phyloP scores from a whole-genome alignment of 140 eudicot genomes.

The Stevia rebaudiana region DNA sequence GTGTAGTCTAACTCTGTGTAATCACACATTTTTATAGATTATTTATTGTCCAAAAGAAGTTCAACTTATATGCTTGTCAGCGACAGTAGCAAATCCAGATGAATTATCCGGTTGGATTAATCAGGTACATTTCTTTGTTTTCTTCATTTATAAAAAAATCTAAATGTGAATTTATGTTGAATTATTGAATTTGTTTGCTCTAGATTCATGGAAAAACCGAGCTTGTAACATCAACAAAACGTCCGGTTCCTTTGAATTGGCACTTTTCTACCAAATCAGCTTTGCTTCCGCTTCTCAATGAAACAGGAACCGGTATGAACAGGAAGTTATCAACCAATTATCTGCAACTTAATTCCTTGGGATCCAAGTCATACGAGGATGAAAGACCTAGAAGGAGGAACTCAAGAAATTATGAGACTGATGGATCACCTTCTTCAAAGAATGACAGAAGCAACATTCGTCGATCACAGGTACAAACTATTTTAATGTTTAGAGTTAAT shows the following conservation, averaged over 20 bases:
- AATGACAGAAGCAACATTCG: constrained; percentile 56
- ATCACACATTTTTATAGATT: constrained; percentile 41
- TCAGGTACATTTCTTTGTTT: constrained; percentile 50
- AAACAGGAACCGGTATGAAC: constrained; percentile 88
- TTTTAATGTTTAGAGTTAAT: neutral
- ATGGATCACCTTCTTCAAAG: constrained; percentile 55
- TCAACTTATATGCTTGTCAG: constrained; percentile 93
- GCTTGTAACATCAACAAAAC: constrained; percentile 80
- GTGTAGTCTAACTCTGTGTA: constrained; percentile 11
- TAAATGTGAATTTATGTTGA: constrained; percentile 1
- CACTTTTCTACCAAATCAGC: constrained; percentile 86
- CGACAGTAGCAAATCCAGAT: constrained; percentile 98
- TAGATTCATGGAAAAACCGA: constrained; percentile 96
- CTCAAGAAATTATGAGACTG: constrained; percentile 53
- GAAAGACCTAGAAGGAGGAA: constrained; percentile 67
- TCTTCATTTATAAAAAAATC: neutral
- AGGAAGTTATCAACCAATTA: constrained; percentile 79
- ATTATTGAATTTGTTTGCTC: constrained; percentile 15
- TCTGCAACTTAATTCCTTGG: constrained; percentile 55
- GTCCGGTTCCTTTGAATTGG: constrained; percentile 97
- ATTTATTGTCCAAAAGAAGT: constrained; percentile 98
- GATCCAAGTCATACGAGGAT: constrained; percentile 44
- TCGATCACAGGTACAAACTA: constrained; percentile 66
- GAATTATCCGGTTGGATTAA: constrained; percentile 98
- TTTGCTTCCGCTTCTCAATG: constrained; percentile 80